Percentiles rank a stretch among this genome's conserved stretches.
phyloP scores from a whole-genome alignment of 352 stramenopile species.

The Peronospora farinosa region DNA sequence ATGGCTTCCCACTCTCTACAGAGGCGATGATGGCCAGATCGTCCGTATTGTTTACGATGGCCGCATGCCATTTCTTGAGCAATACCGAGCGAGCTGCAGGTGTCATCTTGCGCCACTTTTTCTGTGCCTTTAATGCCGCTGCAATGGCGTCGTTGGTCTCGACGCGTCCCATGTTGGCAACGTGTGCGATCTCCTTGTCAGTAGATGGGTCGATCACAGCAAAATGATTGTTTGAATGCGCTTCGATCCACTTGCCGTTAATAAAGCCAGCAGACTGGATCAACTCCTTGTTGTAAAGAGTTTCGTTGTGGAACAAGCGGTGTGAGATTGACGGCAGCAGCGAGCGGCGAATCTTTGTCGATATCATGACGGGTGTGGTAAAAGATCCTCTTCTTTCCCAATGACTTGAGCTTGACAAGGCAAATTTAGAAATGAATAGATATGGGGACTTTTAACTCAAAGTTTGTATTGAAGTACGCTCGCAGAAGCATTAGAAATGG shows the following conservation, averaged over 20 bases:
- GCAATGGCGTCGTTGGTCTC: slow-evolving; percentile 74
- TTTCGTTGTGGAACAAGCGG: slow-evolving; percentile 48
- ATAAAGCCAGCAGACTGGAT: slow-evolving; percentile 76
- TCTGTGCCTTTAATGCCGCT: slow-evolving; percentile 54
- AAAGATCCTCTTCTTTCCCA: neutral
- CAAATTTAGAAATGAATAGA: slow-evolving; percentile 28
- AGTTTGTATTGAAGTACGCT: slow-evolving; percentile 24
- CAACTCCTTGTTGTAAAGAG: slow-evolving; percentile 48
- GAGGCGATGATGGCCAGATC: slow-evolving; percentile 92
- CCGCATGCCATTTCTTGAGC: slow-evolving; percentile 77
- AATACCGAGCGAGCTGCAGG: slow-evolving; percentile 47
- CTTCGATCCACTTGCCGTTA: slow-evolving; percentile 69
- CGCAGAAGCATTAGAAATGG: slow-evolving; percentile 2
- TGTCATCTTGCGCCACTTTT: slow-evolving; percentile 52
- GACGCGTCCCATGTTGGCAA: slow-evolving; percentile 59
- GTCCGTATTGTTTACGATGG: slow-evolving; percentile 60
- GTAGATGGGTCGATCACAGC: slow-evolving; percentile 72
- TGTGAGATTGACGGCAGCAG: slow-evolving; percentile 16
- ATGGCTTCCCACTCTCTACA: slow-evolving; percentile 95
- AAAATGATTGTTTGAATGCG: slow-evolving; percentile 48
- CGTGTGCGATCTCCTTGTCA: slow-evolving; percentile 56
- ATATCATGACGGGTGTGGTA: slow-evolving; percentile 17
- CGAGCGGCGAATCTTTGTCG: slow-evolving; percentile 28
- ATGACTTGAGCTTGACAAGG: slow-evolving; percentile 12
- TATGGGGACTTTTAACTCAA: neutral